These are phyloP conservation scores for Alopecurus myosuroides DNA, from an alignment of 176 grass and related monocot genomes.

Conservation along the genomic window DNA sequence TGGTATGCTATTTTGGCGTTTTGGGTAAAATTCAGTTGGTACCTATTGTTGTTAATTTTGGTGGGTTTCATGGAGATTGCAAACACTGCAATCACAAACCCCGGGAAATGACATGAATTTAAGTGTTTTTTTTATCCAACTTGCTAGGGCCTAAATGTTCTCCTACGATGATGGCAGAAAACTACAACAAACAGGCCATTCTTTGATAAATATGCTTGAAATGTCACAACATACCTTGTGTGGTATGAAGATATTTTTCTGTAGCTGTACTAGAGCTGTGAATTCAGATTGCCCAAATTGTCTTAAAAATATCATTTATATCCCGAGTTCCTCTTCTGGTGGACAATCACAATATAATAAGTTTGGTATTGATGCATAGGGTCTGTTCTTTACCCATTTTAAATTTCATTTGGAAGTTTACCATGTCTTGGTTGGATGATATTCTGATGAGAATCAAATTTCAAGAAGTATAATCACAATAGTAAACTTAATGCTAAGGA, in stretches of 20 bases:
- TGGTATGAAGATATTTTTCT: neutral
- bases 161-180: neutral
- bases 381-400: neutral
- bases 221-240: neutral
- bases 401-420: neutral
- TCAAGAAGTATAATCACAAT: neutral
- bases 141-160: neutral
- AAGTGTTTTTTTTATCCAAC: neutral
- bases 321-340: neutral
- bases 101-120: neutral
- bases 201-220: neutral
- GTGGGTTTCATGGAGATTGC: neutral
- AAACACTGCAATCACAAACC: neutral
- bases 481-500: neutral
- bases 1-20: neutral
- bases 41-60: neutral
- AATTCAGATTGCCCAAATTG: neutral
- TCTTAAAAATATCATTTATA: neutral
- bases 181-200: neutral
- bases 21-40: neutral
- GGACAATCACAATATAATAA: neutral
- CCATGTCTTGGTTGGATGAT: constrained; percentile 4
- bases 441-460: neutral
- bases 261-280: neutral
- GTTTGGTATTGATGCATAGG: neutral